Evolutionary conservation across 2,329 filamentous ascomycete species (phyloP).

Genomic region (Orbilia blumenaviensis): DNA sequence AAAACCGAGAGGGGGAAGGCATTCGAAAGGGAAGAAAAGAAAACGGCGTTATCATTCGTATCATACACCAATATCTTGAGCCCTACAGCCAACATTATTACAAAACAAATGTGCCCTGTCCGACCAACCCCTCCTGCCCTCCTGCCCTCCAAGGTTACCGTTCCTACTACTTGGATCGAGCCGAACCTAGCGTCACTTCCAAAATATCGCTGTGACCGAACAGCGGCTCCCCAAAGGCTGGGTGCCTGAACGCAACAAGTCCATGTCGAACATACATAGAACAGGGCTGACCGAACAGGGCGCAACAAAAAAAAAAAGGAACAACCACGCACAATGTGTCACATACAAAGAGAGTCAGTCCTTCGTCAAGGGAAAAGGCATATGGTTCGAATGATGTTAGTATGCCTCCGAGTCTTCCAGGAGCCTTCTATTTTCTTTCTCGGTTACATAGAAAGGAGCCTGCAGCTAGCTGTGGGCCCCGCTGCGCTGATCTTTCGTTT

Average conservation of each 20-base stretch:
- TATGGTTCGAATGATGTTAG: conserved; percentile 1
- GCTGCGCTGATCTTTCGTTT: conserved; percentile 39
- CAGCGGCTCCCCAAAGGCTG: conserved; percentile 15
- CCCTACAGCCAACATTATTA: conserved; percentile 6
- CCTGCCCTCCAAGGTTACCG: not conserved
- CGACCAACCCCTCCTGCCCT: no score
- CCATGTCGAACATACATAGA: conserved; percentile 11
- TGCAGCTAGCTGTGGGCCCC: conserved; percentile 11
- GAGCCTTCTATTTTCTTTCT: conserved; percentile 45
- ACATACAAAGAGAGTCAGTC: not conserved
- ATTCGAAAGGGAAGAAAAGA: not conserved
- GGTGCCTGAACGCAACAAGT: conserved; percentile 35
- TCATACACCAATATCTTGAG: not conserved
- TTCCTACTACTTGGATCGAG: conserved; percentile 15
- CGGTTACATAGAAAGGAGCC: conserved; percentile 25
- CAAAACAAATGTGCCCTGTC: conserved; percentile 10
- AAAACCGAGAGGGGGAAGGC: not conserved
- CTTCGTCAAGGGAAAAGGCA: no score
- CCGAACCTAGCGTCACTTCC: conserved; percentile 1
- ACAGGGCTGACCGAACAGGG: conserved; percentile 5
- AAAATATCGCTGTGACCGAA: conserved; percentile 18
- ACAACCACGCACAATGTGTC: not conserved
- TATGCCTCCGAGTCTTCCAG: conserved; percentile 46
- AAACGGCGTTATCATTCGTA: not conserved
- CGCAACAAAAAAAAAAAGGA: no score